Evolutionary conservation across 2,329 filamentous ascomycete species (phyloP).

Genomic region (Sclerotinia spermophila): DNA sequence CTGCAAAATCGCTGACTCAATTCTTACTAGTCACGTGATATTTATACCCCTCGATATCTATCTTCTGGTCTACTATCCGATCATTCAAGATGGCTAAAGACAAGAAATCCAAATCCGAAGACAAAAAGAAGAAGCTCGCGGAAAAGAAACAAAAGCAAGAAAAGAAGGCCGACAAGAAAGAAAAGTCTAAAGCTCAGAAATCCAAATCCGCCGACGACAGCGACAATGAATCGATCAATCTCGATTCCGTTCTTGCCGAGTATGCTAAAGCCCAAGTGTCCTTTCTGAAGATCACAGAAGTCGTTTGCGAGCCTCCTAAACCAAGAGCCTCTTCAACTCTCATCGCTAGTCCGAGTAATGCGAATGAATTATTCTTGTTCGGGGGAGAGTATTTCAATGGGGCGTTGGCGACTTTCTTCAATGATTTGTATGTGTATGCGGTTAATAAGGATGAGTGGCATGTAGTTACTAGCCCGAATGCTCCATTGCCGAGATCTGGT

Average conservation of each 20-base stretch:
- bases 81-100: slow-evolving; percentile 46
- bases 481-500: slow-evolving; percentile 82
- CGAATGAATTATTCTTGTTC: slow-evolving; percentile 85
- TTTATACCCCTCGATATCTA: background rate
- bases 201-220: slow-evolving; percentile 70
- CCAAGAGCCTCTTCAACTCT: slow-evolving; percentile 77
- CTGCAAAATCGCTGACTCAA: background rate
- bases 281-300: slow-evolving; percentile 90
- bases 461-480: slow-evolving; percentile 84
- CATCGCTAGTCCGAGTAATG: slow-evolving; percentile 79
- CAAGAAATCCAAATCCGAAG: slow-evolving; percentile 46
- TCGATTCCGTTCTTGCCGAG: slow-evolving; percentile 89
- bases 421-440: slow-evolving; percentile 66
- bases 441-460: slow-evolving; percentile 88
- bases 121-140: slow-evolving; percentile 52
- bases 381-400: slow-evolving; percentile 97
- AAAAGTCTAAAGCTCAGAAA: slow-evolving; percentile 66
- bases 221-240: slow-evolving; percentile 86
- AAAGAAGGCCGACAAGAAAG: slow-evolving; percentile 86
- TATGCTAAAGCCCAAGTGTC: slow-evolving; percentile 91
- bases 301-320: slow-evolving; percentile 67
- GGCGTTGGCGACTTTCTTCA: slow-evolving; percentile 70
- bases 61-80: too few relatives aligned
- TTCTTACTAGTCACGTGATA: background rate
- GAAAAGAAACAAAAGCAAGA: slow-evolving; percentile 75